Evolutionary conservation across 2,329 filamentous ascomycete species (phyloP).

Genomic region (Botrytis porri): DNA sequence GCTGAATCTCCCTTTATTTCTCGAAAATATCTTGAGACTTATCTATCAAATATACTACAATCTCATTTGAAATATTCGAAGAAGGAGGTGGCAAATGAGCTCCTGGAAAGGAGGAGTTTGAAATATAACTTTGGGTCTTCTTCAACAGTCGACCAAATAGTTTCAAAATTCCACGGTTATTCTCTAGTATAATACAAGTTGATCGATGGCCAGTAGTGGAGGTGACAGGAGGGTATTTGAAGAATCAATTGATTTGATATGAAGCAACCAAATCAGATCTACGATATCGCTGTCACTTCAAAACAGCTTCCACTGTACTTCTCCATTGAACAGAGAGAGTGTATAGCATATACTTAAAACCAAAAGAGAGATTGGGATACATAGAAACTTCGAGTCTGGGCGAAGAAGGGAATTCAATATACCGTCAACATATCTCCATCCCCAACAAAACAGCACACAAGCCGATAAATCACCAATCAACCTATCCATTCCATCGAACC

Average conservation of each 20-base stretch:
- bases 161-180: background rate
- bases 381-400: background rate
- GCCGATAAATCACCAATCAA: background rate
- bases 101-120: background rate
- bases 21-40: background rate
- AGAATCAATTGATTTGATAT: background rate
- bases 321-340: background rate
- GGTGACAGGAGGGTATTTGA: background rate
- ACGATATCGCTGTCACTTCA: background rate
- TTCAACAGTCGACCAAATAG: background rate
- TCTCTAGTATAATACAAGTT: background rate
- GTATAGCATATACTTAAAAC: background rate
- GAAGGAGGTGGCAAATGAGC: background rate
- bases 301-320: background rate
- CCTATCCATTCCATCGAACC: background rate
- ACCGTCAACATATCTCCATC: background rate
- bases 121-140: background rate
- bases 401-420: background rate
- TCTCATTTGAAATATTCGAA: background rate
- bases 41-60: background rate
- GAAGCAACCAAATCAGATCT: background rate
- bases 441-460: background rate
- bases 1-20: no score
- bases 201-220: background rate
- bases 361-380: background rate